Base-by-base conservation (phyloP, 2,329 filamentous ascomycete species). In the Sporothrix protearum region DNA sequence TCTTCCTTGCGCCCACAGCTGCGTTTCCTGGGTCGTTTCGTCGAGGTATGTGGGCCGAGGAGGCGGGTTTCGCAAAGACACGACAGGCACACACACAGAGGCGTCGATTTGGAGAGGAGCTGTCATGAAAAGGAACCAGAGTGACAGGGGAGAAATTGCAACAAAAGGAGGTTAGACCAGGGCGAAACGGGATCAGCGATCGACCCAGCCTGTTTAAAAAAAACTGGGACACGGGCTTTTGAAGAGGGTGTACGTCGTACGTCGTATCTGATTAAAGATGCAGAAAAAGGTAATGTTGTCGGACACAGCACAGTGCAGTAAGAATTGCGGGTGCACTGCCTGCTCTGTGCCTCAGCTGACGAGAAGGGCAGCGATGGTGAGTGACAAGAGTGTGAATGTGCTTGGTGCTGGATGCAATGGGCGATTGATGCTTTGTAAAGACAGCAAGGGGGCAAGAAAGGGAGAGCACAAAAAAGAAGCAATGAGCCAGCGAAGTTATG, bases 111-210 rank as follows among this genome's bases (percentile, higher is more conserved):
- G 51, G 22, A 53, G 19, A 39, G 55, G 30, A 61, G 30, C 55
- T 39, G 55, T 61, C 39, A 61, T 61, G 39, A 61, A 61, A 57
- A 57, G 12, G 55, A 19, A 61, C n/a, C 55, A 66, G 59, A 33
- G 53, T 16, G 71, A 69, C 67, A 72, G 71, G 68, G 71, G 73
- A 71, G 67, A 74, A 71, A 74, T 74, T 74, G 71, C 72, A 71
- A 68, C 71, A 69, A 73, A 72, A 73, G 72, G 73, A 72, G 72
- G 71, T 70, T 71, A 55, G 71, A 73, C 72, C 51, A 73, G 72
- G 73, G 66, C 71, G 68, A 71, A 72, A 68, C 59, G 42, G 63
- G 66, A 69, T 63, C 70, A 71, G 59, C 45, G 61, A 68, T 66
- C 67, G 69, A 49, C 67, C 57, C 36, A 55, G 53, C 42, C 72